phyloP scores from a whole-genome alignment of 306 rosid genomes.

The Citrullus mucosospermus region DNA sequence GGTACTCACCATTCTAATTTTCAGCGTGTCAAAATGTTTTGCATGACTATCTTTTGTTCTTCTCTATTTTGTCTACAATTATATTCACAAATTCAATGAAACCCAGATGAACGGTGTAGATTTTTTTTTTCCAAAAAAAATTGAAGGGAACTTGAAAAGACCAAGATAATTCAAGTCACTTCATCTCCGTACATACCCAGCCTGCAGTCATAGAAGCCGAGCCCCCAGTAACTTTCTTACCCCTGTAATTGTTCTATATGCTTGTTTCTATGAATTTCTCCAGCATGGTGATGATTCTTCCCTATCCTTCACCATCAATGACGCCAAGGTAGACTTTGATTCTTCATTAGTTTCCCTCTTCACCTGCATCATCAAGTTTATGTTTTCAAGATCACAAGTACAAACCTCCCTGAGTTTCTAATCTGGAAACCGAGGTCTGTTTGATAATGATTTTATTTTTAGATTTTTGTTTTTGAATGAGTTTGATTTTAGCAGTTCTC shows the following conservation, averaged over 20 bases:
- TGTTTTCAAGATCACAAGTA: background rate
- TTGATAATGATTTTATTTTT: background rate
- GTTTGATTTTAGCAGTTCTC: background rate
- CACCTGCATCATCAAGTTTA: conserved; percentile 18
- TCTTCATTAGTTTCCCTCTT: conserved; percentile 13
- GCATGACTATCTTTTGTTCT: background rate
- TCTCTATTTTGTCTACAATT: background rate
- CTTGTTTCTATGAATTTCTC: background rate
- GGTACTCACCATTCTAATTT: background rate
- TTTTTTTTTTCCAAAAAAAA: background rate
- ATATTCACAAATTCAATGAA: conserved; percentile 3
- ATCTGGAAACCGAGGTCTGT: background rate
- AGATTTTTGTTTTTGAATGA: background rate
- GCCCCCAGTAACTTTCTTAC: background rate
- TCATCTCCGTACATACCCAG: background rate
- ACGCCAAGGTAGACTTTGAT: conserved; percentile 21
- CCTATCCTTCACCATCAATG: conserved; percentile 20
- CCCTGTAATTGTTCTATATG: background rate
- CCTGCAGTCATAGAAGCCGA: background rate
- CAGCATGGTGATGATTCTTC: conserved; percentile 16
- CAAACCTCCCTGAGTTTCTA: background rate
- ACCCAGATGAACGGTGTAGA: background rate
- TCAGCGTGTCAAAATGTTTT: background rate
- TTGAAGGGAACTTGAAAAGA: background rate
- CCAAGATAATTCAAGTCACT: background rate